These are phyloP conservation scores for Microglena sp. DNA, from an alignment of 139 green algal genomes.

Conservation along the genomic window DNA sequence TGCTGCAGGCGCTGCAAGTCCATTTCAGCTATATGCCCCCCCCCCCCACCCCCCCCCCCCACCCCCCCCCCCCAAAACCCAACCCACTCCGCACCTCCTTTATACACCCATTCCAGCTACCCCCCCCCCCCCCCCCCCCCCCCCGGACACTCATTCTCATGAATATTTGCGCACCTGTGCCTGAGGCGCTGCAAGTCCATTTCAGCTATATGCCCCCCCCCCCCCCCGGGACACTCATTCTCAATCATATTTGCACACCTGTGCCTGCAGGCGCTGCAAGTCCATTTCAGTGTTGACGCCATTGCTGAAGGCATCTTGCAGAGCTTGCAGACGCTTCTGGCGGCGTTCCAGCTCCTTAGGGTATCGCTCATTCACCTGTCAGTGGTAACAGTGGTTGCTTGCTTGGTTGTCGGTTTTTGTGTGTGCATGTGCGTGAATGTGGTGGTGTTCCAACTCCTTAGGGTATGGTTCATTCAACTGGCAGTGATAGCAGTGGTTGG, in stretches of 20 bases:
- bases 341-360: constrained; percentile 42
- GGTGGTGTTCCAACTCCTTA: not conserved
- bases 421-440: not conserved
- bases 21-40: too few species aligned
- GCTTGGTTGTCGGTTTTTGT: not conserved
- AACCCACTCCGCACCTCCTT: too few species aligned
- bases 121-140: too few species aligned
- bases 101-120: too few species aligned
- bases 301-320: constrained; percentile 37
- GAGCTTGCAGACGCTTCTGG: constrained; percentile 28
- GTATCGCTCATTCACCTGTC: constrained; percentile 30
- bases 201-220: not conserved
- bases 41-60: too few species aligned
- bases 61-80: too few species aligned
- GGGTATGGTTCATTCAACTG: not conserved
- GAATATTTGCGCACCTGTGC: too few species aligned
- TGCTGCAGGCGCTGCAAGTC: too few species aligned
- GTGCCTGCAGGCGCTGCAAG: constrained; percentile 34
- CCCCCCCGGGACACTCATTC: not conserved
- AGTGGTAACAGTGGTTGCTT: not conserved
- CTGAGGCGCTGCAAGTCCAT: too few species aligned
- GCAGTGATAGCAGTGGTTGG: not conserved
- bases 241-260: constrained; percentile 7
- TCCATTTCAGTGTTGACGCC: constrained; percentile 39
- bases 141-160: too few species aligned